These are phyloP conservation scores for Leccinum obscurum DNA, from an alignment of 768 basidiomycete genomes.

Conservation along the genomic window DNA sequence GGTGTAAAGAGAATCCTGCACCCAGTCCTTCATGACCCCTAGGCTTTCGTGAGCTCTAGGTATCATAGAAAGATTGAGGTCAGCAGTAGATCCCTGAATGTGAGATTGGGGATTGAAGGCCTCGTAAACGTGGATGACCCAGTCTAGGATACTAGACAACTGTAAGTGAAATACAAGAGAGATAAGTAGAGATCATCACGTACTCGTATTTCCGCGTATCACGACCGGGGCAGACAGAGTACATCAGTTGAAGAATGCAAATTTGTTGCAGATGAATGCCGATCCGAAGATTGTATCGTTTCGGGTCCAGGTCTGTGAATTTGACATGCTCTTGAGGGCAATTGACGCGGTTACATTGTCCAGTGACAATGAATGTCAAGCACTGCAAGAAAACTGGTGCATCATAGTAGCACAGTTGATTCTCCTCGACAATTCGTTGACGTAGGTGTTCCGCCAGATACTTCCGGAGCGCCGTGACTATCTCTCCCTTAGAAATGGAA, in stretches of 20 bases:
- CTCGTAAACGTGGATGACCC: constrained; percentile 46
- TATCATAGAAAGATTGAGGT: constrained; percentile 37
- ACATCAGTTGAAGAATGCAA: constrained; percentile 41
- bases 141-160: constrained; percentile 20
- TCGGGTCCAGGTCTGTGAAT: constrained; percentile 22
- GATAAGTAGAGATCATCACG: not conserved
- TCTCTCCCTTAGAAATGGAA: constrained; percentile 14
- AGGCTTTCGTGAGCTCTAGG: constrained; percentile 41
- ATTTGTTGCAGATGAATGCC: constrained; percentile 51
- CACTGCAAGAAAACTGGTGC: constrained; percentile 41
- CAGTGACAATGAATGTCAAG: constrained; percentile 32
- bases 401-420: constrained; percentile 30
- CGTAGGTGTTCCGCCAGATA: constrained; percentile 31
- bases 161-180: not conserved
- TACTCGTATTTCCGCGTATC: constrained; percentile 7
- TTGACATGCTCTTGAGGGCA: constrained; percentile 43
- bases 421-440: constrained; percentile 33
- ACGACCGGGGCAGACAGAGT: constrained; percentile 9
- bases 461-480: constrained; percentile 25
- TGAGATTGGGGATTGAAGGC: constrained; percentile 48
- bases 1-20: constrained; percentile 46
- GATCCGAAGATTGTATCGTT: constrained; percentile 44
- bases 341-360: constrained; percentile 30
- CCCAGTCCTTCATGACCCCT: constrained; percentile 46
- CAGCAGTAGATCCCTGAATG: constrained; percentile 43